Percentiles rank a stretch among this genome's conserved stretches.
phyloP scores from a whole-genome alignment of 352 stramenopile genomes.

The Phytophthora sojae region DNA sequence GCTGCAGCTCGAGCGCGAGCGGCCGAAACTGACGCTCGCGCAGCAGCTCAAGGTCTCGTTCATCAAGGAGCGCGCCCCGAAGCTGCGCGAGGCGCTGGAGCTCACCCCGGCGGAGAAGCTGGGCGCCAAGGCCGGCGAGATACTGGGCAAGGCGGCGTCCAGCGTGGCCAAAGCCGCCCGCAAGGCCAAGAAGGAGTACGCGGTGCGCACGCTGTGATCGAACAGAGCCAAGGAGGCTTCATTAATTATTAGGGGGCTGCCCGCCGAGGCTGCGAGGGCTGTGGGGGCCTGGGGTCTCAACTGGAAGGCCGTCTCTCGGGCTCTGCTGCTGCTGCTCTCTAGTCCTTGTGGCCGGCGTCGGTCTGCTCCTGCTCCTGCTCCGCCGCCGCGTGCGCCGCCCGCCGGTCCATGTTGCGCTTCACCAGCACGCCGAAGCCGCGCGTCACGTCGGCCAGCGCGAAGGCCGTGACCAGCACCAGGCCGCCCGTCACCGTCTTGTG shows the following conservation, averaged over 20 bases:
- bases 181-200: conserved; percentile 75
- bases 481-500: conserved; percentile 87
- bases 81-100: conserved; percentile 62
- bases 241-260: conserved; percentile 30
- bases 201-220: conserved; percentile 60
- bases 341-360: conserved; percentile 37
- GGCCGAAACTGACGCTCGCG: conserved; percentile 47
- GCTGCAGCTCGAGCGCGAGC: conserved; percentile 49
- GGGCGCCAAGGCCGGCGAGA: conserved; percentile 43
- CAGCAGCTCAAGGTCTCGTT: conserved; percentile 65
- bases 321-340: neutral
- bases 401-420: conserved; percentile 81
- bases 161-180: conserved; percentile 40
- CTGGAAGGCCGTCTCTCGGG: neutral
- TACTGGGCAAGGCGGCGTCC: conserved; percentile 51
- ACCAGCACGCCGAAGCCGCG: conserved; percentile 82
- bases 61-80: conserved; percentile 52
- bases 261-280: conserved; percentile 7
- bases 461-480: conserved; percentile 72
- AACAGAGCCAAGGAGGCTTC: conserved; percentile 17
- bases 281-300: neutral
- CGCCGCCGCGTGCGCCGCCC: conserved; percentile 38
- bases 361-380: conserved; percentile 28
- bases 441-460: conserved; percentile 77
- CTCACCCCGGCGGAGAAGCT: conserved; percentile 64